phyloP scores from a whole-genome alignment of 495 filamentous ascomycete species.

The Lasiosphaeria miniovina region DNA sequence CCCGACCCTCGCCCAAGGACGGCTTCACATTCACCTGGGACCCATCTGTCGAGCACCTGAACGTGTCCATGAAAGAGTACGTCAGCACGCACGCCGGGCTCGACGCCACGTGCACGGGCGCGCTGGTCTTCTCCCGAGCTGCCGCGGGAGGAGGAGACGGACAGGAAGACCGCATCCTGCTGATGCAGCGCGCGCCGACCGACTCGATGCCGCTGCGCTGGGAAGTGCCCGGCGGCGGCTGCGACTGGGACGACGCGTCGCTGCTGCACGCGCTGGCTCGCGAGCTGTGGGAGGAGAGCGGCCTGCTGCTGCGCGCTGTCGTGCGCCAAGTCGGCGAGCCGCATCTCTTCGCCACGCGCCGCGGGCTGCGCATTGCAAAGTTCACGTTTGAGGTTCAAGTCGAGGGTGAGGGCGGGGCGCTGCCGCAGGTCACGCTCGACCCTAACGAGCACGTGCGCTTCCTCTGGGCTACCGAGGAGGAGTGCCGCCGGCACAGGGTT shows the following conservation, averaged over 20 bases:
- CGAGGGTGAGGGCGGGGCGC: background rate
- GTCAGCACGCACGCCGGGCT: slow-evolving; percentile 23
- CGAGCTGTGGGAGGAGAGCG: slow-evolving; percentile 58
- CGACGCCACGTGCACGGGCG: slow-evolving; percentile 29
- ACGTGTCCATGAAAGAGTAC: slow-evolving; percentile 23
- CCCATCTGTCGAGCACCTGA: slow-evolving; percentile 22
- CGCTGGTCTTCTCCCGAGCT: slow-evolving; percentile 36
- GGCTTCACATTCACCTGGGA: slow-evolving; percentile 28
- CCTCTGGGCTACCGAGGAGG: slow-evolving; percentile 45
- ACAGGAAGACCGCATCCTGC: slow-evolving; percentile 33
- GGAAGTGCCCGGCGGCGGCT: slow-evolving; percentile 57
- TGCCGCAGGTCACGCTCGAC: slow-evolving; percentile 36
- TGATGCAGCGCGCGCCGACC: slow-evolving; percentile 50
- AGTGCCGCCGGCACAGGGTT: slow-evolving; percentile 29
- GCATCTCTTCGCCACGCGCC: slow-evolving; percentile 38
- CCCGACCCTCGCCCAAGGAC: slow-evolving; percentile 10
- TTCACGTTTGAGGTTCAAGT: slow-evolving; percentile 31
- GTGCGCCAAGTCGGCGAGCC: slow-evolving; percentile 33
- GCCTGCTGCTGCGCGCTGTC: slow-evolving; percentile 37
- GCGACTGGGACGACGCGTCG: slow-evolving; percentile 47
- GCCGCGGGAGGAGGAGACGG: background rate
- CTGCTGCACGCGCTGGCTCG: slow-evolving; percentile 47
- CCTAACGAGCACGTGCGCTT: slow-evolving; percentile 43
- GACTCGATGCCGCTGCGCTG: slow-evolving; percentile 50
- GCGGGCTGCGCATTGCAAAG: slow-evolving; percentile 32